These are phyloP conservation scores for Ophiostoma populinum DNA, from an alignment of 2,329 filamentous ascomycete genomes.

Conservation along the genomic window DNA sequence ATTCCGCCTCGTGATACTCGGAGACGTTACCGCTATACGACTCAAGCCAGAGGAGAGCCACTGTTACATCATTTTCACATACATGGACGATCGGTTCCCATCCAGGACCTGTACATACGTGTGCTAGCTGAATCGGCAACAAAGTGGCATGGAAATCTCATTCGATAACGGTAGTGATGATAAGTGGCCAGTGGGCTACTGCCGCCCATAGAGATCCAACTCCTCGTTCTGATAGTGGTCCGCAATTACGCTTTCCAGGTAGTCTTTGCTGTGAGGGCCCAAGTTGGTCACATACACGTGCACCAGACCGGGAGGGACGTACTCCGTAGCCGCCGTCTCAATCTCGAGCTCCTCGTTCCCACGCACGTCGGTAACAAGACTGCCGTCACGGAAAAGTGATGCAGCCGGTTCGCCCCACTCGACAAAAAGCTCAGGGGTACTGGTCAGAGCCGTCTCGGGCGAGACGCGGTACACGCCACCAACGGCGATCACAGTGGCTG, in stretches of 20 bases:
- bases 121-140: too few species aligned
- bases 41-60: too few species aligned
- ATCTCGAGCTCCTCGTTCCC: constrained; percentile 49
- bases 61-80: too few species aligned
- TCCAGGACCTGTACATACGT: too few species aligned
- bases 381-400: constrained; percentile 61
- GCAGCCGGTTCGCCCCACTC: constrained; percentile 75
- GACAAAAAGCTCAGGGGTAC: constrained; percentile 55
- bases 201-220: constrained; percentile 11
- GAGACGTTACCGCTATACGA: too few species aligned
- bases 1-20: too few species aligned
- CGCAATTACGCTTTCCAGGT: constrained; percentile 15
- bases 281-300: constrained; percentile 77
- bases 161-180: too few species aligned
- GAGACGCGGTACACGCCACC: constrained; percentile 89
- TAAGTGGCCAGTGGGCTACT: too few species aligned
- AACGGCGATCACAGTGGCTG: constrained; percentile 73
- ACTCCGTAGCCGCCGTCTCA: constrained; percentile 65
- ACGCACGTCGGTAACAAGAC: constrained; percentile 35
- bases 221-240: constrained; percentile 16
- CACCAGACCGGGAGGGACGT: constrained; percentile 58
- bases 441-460: constrained; percentile 62
- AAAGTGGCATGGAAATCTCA: too few species aligned
- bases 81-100: too few species aligned
- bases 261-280: constrained; percentile 21